phyloP scores from a whole-genome alignment of 257 asterid genomes.

The Gentiana dahurica region DNA sequence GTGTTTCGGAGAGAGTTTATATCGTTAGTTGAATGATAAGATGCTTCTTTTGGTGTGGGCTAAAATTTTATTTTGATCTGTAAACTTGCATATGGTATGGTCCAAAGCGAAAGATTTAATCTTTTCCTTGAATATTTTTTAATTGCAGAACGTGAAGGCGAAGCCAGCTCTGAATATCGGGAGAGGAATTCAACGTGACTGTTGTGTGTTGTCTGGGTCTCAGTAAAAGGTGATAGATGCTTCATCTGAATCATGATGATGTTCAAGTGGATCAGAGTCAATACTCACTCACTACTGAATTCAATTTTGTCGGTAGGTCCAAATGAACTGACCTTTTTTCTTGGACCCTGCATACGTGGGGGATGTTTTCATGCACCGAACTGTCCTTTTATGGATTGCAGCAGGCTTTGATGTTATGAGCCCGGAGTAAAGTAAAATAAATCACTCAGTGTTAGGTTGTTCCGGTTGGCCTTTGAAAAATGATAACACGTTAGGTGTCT shows the following conservation, averaged over 20 bases:
- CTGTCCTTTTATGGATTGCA: slow-evolving; percentile 1
- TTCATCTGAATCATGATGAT: slow-evolving; percentile 20
- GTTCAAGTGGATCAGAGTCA: slow-evolving; percentile 30
- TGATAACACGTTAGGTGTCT: slow-evolving; percentile 19
- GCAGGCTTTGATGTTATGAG: slow-evolving; percentile 14
- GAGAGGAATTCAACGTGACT: slow-evolving; percentile 31
- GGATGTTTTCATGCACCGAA: slow-evolving; percentile 12
- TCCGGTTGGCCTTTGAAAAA: slow-evolving; percentile 21
- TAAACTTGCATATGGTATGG: too few species aligned
- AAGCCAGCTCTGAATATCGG: slow-evolving; percentile 33
- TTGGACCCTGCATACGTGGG: slow-evolving; percentile 16
- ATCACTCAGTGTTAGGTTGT: slow-evolving; percentile 19
- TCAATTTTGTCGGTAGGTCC: slow-evolving; percentile 25
- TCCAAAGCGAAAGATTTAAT: background rate
- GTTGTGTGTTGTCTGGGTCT: slow-evolving; percentile 16
- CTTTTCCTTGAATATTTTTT: slow-evolving; percentile 2
- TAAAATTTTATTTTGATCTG: too few species aligned
- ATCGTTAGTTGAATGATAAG: too few species aligned
- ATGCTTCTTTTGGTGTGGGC: too few species aligned
- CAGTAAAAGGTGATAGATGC: slow-evolving; percentile 23
- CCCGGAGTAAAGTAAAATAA: slow-evolving; percentile 31
- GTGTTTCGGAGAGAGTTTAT: too few species aligned
- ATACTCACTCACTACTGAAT: slow-evolving; percentile 10
- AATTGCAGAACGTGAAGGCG: slow-evolving; percentile 45
- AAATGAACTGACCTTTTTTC: slow-evolving; percentile 16